phyloP scores from a whole-genome alignment of 352 stramenopile species.

The Halophytophthora batemanensis region DNA sequence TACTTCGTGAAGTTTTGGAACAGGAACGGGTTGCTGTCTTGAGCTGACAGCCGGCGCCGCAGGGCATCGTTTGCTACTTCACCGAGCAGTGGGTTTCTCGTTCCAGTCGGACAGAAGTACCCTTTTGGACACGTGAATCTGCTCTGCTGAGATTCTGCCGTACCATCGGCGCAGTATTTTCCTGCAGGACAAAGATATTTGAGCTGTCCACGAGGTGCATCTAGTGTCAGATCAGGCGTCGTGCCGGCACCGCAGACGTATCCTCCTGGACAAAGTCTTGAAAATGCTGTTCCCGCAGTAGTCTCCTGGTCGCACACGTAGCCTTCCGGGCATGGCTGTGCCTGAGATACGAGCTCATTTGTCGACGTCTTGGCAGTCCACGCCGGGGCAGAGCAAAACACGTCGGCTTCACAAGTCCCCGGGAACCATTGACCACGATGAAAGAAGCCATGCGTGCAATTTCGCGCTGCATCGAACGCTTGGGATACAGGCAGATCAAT shows the following conservation, averaged over 20 bases:
- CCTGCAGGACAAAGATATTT: constrained; percentile 86
- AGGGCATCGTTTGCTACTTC: constrained; percentile 90
- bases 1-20: constrained; percentile 84
- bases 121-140: constrained; percentile 78
- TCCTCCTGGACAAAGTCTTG: constrained; percentile 82
- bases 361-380: constrained; percentile 24
- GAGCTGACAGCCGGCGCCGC: constrained; percentile 52
- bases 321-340: constrained; percentile 91
- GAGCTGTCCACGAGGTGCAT: constrained; percentile 88
- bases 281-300: constrained; percentile 71
- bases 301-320: constrained; percentile 94
- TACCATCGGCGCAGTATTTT: constrained; percentile 87
- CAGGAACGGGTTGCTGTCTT: constrained; percentile 75
- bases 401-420: constrained; percentile 95
- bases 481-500: constrained; percentile 86
- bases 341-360: constrained; percentile 57
- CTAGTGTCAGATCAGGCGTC: constrained; percentile 90
- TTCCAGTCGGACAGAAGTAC: constrained; percentile 96
- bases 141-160: constrained; percentile 79
- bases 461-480: constrained; percentile 85
- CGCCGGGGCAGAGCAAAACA: constrained; percentile 82
- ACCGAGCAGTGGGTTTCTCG: constrained; percentile 82
- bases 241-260: constrained; percentile 94
- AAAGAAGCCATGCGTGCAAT: constrained; percentile 94
- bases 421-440: constrained; percentile 90